Evolutionary conservation across 495 filamentous ascomycete genomes (phyloP).

Genomic region (Lichina pygmaea): DNA sequence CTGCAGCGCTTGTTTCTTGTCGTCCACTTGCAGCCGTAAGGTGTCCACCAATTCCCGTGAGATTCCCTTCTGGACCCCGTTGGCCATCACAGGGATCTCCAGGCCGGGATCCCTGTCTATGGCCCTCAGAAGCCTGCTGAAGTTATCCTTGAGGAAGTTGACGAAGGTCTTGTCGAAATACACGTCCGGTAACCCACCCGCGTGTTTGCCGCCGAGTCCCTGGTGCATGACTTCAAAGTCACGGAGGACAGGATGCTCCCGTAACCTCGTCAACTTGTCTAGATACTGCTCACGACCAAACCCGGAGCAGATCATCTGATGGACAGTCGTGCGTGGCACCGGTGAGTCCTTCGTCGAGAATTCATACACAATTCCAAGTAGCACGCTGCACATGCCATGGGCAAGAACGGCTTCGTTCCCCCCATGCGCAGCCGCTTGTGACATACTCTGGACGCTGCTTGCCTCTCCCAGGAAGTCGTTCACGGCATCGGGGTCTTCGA

Average conservation of each 20-base stretch:
- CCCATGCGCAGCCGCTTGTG: conserved; percentile 43
- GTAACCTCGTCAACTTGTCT: conserved; percentile 52
- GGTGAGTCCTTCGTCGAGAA: conserved; percentile 96
- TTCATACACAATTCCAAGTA: conserved; percentile 80
- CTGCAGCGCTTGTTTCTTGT: conserved; percentile 39
- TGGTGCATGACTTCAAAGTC: conserved; percentile 78
- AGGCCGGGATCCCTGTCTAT: conserved; percentile 79
- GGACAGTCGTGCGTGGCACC: conserved; percentile 55
- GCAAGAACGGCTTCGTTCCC: conserved; percentile 31
- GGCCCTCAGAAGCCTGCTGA: conserved; percentile 56
- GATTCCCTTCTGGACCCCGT: conserved; percentile 59
- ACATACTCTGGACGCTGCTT: conserved; percentile 66
- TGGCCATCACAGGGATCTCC: conserved; percentile 52
- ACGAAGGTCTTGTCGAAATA: conserved; percentile 71
- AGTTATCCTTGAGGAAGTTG: conserved; percentile 90
- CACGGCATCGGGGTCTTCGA: conserved; percentile 72
- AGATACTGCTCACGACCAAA: conserved; percentile 77
- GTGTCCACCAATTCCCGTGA: conserved; percentile 65
- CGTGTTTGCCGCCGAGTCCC: conserved; percentile 24
- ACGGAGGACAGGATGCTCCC: conserved; percentile 57
- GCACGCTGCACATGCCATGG: conserved; percentile 55
- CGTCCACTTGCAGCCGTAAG: conserved; percentile 47
- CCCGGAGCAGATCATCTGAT: conserved; percentile 49
- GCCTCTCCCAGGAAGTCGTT: conserved; percentile 89
- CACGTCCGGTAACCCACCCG: conserved; percentile 47